These are phyloP conservation scores for Solanum appendiculatum DNA, from an alignment of 257 asterid species.

Conservation along the genomic window DNA sequence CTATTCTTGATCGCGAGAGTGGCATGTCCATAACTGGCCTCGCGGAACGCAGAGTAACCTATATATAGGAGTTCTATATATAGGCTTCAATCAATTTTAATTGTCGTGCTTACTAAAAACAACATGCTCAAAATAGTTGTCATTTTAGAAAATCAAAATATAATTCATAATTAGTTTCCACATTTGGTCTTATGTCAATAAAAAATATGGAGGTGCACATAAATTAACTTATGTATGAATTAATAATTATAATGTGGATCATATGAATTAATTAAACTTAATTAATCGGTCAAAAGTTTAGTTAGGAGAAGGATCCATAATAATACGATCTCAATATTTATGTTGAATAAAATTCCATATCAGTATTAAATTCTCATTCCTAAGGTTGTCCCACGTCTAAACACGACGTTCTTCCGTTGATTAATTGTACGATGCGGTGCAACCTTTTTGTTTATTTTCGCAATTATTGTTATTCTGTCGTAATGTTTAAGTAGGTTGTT, in stretches of 20 bases:
- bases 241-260: not conserved
- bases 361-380: not conserved
- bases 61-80: too few relatives aligned
- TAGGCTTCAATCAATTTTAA: not conserved
- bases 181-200: not conserved
- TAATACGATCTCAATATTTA: not conserved
- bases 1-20: slow-evolving; percentile 57
- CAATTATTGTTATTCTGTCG: too few relatives aligned
- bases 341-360: not conserved
- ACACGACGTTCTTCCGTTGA: not conserved
- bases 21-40: slow-evolving; percentile 94
- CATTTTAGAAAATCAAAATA: not conserved
- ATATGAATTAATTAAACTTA: not conserved
- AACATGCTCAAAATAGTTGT: not conserved
- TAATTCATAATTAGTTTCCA: not conserved
- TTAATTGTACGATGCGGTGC: not conserved
- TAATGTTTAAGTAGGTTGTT: too few relatives aligned
- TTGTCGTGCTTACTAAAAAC: not conserved
- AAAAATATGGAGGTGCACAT: not conserved
- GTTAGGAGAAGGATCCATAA: not conserved
- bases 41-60: slow-evolving; percentile 72
- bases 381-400: not conserved
- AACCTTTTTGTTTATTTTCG: not conserved
- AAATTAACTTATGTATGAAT: not conserved
- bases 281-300: not conserved